Conservation (phyloP, 108 stramenopile genomes). For the Fragilaria crotonensis region DNA sequence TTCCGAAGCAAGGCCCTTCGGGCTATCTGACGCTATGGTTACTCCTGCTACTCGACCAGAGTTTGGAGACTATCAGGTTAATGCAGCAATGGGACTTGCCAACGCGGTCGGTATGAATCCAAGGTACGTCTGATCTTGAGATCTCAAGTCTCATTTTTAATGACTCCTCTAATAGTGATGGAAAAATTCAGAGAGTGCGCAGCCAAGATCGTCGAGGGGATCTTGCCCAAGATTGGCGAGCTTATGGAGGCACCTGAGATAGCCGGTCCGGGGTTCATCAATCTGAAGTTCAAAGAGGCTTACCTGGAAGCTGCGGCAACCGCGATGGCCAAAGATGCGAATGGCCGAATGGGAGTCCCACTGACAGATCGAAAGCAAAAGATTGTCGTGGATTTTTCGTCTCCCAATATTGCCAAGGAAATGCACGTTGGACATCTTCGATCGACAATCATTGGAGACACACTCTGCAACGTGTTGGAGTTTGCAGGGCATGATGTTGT, state of each 20-base stretch:
- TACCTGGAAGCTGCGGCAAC: conserved; percentile 53
- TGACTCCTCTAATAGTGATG: too few species aligned
- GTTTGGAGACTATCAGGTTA: conserved; percentile 96
- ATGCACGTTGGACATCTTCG: conserved; percentile 99
- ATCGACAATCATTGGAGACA: conserved; percentile 98
- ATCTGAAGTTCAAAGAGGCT: conserved; percentile 67
- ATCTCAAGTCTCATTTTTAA: too few species aligned
- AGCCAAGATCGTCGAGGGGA: conserved; percentile 45
- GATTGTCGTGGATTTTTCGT: conserved; percentile 93
- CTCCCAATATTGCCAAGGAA: conserved; percentile 99
- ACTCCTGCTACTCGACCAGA: conserved; percentile 72
- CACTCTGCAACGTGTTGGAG: conserved; percentile 83
- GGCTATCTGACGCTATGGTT: conserved; percentile 59
- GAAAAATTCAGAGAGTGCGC: conserved; percentile 55
- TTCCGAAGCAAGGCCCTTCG: conserved; percentile 51
- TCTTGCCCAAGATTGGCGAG: conserved; percentile 49
- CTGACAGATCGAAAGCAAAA: conserved; percentile 51
- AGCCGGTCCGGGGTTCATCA: conserved; percentile 91
- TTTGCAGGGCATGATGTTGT: conserved; percentile 91
- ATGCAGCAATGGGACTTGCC: conserved; percentile 66
- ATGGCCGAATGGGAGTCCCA: conserved; percentile 59
- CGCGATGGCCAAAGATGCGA: conserved; percentile 56
- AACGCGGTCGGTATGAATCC: conserved; percentile 43
- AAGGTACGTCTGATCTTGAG: conserved; percentile 8
- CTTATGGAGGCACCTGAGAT: conserved; percentile 83